Conservation (phyloP, 495 filamentous ascomycete genomes). For the Xeromyces bisporus region DNA sequence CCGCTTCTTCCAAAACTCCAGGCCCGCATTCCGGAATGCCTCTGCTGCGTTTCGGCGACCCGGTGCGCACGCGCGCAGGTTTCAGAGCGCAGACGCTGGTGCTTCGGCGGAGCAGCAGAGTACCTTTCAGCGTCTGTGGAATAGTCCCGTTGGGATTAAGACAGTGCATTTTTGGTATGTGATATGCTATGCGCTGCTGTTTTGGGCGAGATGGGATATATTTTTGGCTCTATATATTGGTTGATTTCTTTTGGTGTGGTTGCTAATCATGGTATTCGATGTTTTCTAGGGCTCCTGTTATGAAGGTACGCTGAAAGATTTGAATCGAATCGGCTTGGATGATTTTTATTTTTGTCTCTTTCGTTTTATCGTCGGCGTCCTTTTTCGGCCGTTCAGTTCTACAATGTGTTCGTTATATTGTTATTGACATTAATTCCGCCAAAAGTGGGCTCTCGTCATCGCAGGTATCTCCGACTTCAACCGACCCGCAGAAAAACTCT, state of each 20-base stretch:
- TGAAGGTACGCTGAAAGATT: too few relatives aligned
- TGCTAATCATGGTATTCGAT: constrained; percentile 6
- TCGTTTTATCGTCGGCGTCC: too few relatives aligned
- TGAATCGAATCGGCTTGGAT: too few relatives aligned
- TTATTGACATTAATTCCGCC: too few relatives aligned
- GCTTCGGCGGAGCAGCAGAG: constrained; percentile 35
- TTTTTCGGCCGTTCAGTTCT: too few relatives aligned
- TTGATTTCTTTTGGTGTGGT: neutral
- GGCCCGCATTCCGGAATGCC: constrained; percentile 36
- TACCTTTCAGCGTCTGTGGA: constrained; percentile 59
- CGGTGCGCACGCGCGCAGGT: constrained; percentile 40
- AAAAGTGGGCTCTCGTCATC: constrained; percentile 75
- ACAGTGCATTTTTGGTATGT: constrained; percentile 94
- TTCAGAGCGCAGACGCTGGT: constrained; percentile 44
- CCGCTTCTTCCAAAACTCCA: constrained; percentile 31
- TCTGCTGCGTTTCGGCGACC: constrained; percentile 34
- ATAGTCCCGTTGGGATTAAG: constrained; percentile 75
- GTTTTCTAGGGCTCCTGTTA: constrained; percentile 64
- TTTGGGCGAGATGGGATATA: too few relatives aligned
- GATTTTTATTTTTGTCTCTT: too few relatives aligned
- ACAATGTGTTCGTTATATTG: too few relatives aligned
- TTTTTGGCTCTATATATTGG: too few relatives aligned
- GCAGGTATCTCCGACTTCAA: constrained; percentile 83
- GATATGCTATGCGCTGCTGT: neutral
- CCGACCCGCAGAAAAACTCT: constrained; percentile 83